phyloP scores from a whole-genome alignment of 2,329 filamentous ascomycete species.

The Gliomastix tumulicola region DNA sequence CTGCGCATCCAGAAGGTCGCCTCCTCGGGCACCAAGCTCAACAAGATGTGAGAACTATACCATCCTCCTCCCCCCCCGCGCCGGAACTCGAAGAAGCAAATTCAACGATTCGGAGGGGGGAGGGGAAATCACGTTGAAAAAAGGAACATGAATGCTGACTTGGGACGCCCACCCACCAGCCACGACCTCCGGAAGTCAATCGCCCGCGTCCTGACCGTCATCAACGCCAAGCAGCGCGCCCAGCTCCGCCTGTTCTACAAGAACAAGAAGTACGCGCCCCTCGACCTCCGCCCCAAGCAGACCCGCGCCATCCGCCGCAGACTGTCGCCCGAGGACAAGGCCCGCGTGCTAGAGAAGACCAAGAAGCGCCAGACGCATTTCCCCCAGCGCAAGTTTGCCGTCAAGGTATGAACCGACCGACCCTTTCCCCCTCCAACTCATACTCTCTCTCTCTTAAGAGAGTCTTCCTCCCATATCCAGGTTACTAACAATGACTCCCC shows the following conservation, averaged over 20 bases:
- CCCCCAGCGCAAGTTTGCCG: constrained; percentile 96
- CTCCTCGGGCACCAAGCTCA: constrained; percentile 91
- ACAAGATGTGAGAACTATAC: constrained; percentile 71
- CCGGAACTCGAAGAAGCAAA: too few relatives aligned
- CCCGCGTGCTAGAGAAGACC: constrained; percentile 82
- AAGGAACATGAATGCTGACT: too few relatives aligned
- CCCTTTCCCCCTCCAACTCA: neutral
- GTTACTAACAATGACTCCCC: neutral
- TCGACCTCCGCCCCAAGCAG: constrained; percentile 97
- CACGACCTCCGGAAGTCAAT: constrained; percentile 99
- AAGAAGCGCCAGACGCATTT: constrained; percentile 96
- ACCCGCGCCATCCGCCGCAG: constrained; percentile 96
- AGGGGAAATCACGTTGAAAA: too few relatives aligned
- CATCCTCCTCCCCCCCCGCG: neutral
- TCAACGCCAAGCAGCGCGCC: constrained; percentile 98
- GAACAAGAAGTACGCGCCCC: constrained; percentile 98
- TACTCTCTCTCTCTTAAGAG: too few relatives aligned
- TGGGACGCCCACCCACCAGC: constrained; percentile 48
- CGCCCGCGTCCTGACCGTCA: constrained; percentile 96
- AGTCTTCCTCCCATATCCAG: too few relatives aligned
- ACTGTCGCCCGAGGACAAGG: constrained; percentile 85
- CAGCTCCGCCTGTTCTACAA: constrained; percentile 99
- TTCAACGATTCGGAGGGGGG: too few relatives aligned
- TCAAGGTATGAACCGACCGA: constrained; percentile 67
- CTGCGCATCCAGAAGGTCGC: constrained; percentile 98